A percentile compares a stretch with the other conserved stretches of the same genome.
phyloP scores from a whole-genome alignment of 2,329 filamentous ascomycete genomes.

The Exophiala bonariae region DNA sequence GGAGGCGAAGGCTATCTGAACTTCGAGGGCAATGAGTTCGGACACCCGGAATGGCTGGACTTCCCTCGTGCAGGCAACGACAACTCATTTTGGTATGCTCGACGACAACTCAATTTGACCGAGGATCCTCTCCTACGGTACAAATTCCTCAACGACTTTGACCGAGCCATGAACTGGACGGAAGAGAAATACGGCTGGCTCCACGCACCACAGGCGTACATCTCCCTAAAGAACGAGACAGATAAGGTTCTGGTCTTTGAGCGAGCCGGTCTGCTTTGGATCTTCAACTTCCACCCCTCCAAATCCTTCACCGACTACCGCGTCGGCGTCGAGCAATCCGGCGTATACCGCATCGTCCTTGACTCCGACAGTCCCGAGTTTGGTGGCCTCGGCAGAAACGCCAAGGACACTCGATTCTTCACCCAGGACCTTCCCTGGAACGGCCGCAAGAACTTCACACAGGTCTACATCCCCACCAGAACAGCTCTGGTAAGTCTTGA shows the following conservation, averaged over 20 bases:
- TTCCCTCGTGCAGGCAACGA: constrained; percentile 91
- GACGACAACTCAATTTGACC: constrained; percentile 88
- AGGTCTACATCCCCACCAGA: constrained; percentile 84
- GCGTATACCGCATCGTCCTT: constrained; percentile 84
- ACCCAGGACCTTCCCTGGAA: constrained; percentile 93
- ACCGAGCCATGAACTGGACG: constrained; percentile 82
- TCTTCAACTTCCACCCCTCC: constrained; percentile 93
- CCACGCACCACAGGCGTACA: constrained; percentile 78
- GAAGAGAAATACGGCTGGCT: constrained; percentile 94
- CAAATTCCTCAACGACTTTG: constrained; percentile 89
- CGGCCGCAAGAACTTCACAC: constrained; percentile 81
- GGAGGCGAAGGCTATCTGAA: constrained; percentile 97
- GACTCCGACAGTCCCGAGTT: constrained; percentile 76
- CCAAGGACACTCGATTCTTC: constrained; percentile 82
- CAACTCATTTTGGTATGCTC: constrained; percentile 92
- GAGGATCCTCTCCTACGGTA: constrained; percentile 86
- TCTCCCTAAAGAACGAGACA: constrained; percentile 87
- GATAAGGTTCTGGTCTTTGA: constrained; percentile 98
- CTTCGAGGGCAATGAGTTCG: constrained; percentile 98
- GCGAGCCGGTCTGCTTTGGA: constrained; percentile 81
- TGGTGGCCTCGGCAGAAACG: constrained; percentile 77
- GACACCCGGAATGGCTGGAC: constrained; percentile 97
- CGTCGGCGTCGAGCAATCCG: constrained; percentile 79
- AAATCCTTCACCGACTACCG: constrained; percentile 89
- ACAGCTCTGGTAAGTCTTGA: constrained; percentile 67